Percentiles rank a stretch among this genome's conserved stretches.
phyloP scores from a whole-genome alignment of 352 stramenopile genomes.

The Pythium aquatile region DNA sequence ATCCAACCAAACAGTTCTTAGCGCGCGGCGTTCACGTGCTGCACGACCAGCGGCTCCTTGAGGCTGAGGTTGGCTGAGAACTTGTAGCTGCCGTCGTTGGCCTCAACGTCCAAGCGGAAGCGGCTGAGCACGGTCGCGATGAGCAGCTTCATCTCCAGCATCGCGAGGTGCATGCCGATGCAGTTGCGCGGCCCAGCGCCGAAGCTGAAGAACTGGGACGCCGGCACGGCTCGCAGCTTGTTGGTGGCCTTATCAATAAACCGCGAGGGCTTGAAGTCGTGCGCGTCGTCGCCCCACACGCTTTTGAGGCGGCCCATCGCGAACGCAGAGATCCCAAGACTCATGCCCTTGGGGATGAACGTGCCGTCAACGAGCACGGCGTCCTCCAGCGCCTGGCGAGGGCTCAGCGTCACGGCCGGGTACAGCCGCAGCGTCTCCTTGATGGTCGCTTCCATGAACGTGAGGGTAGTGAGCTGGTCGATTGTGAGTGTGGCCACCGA shows the following conservation, averaged over 20 bases:
- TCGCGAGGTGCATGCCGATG: slow-evolving; percentile 42
- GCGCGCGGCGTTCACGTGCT: not conserved
- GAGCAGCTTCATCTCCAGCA: slow-evolving; percentile 46
- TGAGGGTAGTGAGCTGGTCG: slow-evolving; percentile 7
- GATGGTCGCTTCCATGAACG: slow-evolving; percentile 29
- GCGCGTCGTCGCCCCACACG: slow-evolving; percentile 34
- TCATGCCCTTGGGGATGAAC: slow-evolving; percentile 28
- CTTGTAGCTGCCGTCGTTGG: slow-evolving; percentile 20
- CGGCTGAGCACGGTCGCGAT: slow-evolving; percentile 32
- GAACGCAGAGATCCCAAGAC: slow-evolving; percentile 30
- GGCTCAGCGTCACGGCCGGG: slow-evolving; percentile 31
- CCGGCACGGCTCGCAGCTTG: slow-evolving; percentile 18
- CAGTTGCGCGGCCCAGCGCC: slow-evolving; percentile 38
- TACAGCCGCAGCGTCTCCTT: slow-evolving; percentile 40
- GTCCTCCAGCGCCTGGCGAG: slow-evolving; percentile 27
- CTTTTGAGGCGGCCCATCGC: slow-evolving; percentile 27
- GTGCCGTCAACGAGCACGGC: slow-evolving; percentile 38
- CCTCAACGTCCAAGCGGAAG: slow-evolving; percentile 27
- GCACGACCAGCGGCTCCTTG: slow-evolving; percentile 13
- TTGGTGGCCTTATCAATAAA: slow-evolving; percentile 23
- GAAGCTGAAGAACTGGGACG: slow-evolving; percentile 43
- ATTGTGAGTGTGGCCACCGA: slow-evolving; percentile 6
- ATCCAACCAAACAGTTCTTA: no score
- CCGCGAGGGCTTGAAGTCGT: slow-evolving; percentile 34
- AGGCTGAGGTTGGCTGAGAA: slow-evolving; percentile 15